These are phyloP conservation scores for Candida incommunis DNA, from an alignment of 805 yeast species.

Conservation along the genomic window DNA sequence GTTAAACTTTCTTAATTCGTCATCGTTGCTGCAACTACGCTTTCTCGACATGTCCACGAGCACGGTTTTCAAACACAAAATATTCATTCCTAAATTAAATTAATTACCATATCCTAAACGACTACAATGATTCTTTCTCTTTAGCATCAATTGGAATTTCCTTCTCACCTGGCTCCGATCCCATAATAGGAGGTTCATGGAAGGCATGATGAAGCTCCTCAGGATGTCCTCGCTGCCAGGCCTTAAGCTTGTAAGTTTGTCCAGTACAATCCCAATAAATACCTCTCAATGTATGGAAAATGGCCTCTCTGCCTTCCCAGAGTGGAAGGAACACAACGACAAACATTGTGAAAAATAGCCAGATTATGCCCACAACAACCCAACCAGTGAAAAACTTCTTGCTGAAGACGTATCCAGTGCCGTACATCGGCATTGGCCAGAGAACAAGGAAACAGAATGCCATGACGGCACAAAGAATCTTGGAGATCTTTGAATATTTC, in stretches of 20 bases:
- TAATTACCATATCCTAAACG: too few relatives aligned
- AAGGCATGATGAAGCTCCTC: slow-evolving; percentile 41
- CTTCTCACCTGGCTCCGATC: neutral
- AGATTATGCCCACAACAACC: slow-evolving; percentile 68
- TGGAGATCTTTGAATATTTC: slow-evolving; percentile 48
- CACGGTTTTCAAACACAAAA: too few relatives aligned
- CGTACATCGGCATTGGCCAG: slow-evolving; percentile 96
- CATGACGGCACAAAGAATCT: slow-evolving; percentile 42
- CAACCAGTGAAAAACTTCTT: slow-evolving; percentile 76
- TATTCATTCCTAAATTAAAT: too few relatives aligned
- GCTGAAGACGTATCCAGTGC: slow-evolving; percentile 60
- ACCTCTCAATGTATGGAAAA: slow-evolving; percentile 54
- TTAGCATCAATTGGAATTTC: neutral
- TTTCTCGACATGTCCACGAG: too few relatives aligned
- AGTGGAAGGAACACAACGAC: slow-evolving; percentile 58
- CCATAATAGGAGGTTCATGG: neutral
- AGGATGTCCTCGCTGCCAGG: slow-evolving; percentile 65
- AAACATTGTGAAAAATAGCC: slow-evolving; percentile 44
- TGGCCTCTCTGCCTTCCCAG: slow-evolving; percentile 57
- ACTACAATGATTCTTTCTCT: neutral
- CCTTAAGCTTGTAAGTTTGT: slow-evolving; percentile 53
- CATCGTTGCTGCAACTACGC: too few relatives aligned
- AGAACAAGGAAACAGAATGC: slow-evolving; percentile 52
- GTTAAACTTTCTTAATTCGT: too few relatives aligned
- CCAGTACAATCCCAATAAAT: slow-evolving; percentile 79